These are phyloP conservation scores for Serendipita sp. DNA, from an alignment of 768 basidiomycete genomes.

Conservation along the genomic window DNA sequence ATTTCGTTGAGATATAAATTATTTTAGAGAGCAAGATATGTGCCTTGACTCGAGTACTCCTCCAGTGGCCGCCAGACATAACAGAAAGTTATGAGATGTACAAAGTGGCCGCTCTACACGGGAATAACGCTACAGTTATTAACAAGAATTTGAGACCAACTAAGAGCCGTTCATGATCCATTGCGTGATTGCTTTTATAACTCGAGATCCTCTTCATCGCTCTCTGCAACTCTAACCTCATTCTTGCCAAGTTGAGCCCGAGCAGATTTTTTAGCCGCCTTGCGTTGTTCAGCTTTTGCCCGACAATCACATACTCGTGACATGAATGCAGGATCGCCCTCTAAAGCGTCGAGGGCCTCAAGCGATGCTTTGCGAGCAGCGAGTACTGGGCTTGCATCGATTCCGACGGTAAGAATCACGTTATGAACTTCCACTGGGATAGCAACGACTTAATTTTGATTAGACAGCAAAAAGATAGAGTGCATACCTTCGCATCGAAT, in stretches of 20 bases:
- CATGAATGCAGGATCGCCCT: slow-evolving; percentile 48
- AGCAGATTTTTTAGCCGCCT: slow-evolving; percentile 25
- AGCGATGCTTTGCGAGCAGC: slow-evolving; percentile 48
- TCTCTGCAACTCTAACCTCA: neutral
- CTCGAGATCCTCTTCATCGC: neutral
- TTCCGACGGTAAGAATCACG: slow-evolving; percentile 41
- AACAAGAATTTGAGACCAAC: no score
- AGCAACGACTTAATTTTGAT: slow-evolving; percentile 8
- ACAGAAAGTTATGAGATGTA: no score
- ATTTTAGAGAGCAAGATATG: no score
- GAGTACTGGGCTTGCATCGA: slow-evolving; percentile 32
- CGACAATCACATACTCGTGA: slow-evolving; percentile 54
- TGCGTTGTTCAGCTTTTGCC: slow-evolving; percentile 20
- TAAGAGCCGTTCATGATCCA: no score
- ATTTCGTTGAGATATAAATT: no score
- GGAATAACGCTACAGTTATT: no score
- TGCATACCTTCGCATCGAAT: slow-evolving; percentile 39
- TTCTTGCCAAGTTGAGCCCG: neutral
- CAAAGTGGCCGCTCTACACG: no score
- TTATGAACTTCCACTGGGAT: slow-evolving; percentile 52
- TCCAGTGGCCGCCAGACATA: no score
- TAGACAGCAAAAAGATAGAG: slow-evolving; percentile 7
- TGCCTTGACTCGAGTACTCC: no score
- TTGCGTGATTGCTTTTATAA: neutral
- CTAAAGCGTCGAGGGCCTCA: slow-evolving; percentile 52